phyloP scores from a whole-genome alignment of 108 stramenopile genomes.

The Fistulifera pelliculosa region DNA sequence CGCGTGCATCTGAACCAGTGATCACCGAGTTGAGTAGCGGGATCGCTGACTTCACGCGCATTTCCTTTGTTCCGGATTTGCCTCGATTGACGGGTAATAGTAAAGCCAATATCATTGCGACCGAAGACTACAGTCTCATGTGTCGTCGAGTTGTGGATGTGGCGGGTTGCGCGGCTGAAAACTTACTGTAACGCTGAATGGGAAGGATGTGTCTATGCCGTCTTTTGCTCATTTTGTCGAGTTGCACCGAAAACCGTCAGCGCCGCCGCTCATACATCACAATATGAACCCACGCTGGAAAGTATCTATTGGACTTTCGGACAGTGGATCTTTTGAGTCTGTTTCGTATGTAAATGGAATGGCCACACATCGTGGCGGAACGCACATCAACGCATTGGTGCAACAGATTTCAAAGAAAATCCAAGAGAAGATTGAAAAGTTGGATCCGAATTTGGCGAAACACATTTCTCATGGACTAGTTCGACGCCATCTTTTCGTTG shows the following conservation, averaged over 20 bases:
- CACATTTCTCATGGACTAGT: constrained; percentile 57
- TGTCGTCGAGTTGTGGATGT: constrained; percentile 78
- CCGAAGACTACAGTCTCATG: constrained; percentile 70
- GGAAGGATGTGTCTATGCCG: constrained; percentile 64
- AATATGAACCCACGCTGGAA: constrained; percentile 70
- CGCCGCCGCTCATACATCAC: constrained; percentile 53
- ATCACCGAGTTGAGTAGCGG: constrained; percentile 15
- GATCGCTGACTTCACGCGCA: constrained; percentile 49
- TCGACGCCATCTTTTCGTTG: constrained; percentile 86
- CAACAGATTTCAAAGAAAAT: constrained; percentile 64
- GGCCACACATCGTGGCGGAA: constrained; percentile 77
- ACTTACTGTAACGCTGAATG: constrained; percentile 82
- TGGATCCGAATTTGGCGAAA: constrained; percentile 38
- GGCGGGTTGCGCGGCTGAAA: constrained; percentile 78
- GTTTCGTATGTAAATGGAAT: constrained; percentile 89
- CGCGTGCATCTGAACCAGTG: constrained; percentile 32
- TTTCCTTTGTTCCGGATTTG: constrained; percentile 80
- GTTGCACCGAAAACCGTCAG: constrained; percentile 52
- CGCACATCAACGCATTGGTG: constrained; percentile 75
- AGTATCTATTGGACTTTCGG: constrained; percentile 57
- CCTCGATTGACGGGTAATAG: constrained; percentile 30
- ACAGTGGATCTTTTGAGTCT: constrained; percentile 38
- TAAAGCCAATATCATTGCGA: constrained; percentile 21
- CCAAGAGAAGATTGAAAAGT: constrained; percentile 41
- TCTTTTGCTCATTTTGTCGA: constrained; percentile 85